Base-by-base conservation (phyloP, 169 alveolate genomes). In the Plasmodium falciparum region DNA sequence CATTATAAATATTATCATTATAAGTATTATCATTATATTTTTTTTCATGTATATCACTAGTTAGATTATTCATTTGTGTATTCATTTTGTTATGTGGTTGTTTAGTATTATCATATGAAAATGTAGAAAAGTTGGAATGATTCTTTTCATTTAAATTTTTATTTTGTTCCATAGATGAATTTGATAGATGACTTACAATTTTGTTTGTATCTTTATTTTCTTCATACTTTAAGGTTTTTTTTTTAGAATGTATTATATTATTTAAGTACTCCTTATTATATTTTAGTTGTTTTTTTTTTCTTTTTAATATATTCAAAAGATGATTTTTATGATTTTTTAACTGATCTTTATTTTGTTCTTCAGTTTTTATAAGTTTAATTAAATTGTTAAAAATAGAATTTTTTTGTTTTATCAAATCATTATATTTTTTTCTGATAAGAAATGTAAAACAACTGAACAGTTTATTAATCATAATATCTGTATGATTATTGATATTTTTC, bases 271-370 rank as follows among this genome's bases (percentile, higher is more conserved):
- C 22, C 63, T 67, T 56, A 71, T 67, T 80, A 26, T 67, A 67
- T 59, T 15, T 43, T 80, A 80, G 70, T 13, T 66, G 29, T 54
- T 47, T 80, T 47, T 67, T 80, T 80, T 80, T 80, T 54, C 56
- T 80, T 67, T 80, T 80, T 59, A 80, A 80, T 24, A 80, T 33
- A 52, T 80, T 80, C 17, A 33, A 6, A 29, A 80, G 29, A 39
- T 66, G 52, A 52, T 66, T 80, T 67, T 80, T 67, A 52, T 80
- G 26, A 52, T n/a, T 45, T 69, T 67, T 69, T 61, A 80, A 66
- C 58, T 80, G 67, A 6, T 80, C 83, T 72, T 80, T 54, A 61
- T 80, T 80, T 45, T 80, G 54, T 80, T 80, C 83, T 50, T 80
- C 90, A 29, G 29, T 52, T 17, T 80, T 80, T 29, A 80, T 62